Evolutionary conservation across 140 eudicot species (phyloP), one percentile per base, ranked within the genome.

Genomic region (Anethum foeniculum): DNA sequence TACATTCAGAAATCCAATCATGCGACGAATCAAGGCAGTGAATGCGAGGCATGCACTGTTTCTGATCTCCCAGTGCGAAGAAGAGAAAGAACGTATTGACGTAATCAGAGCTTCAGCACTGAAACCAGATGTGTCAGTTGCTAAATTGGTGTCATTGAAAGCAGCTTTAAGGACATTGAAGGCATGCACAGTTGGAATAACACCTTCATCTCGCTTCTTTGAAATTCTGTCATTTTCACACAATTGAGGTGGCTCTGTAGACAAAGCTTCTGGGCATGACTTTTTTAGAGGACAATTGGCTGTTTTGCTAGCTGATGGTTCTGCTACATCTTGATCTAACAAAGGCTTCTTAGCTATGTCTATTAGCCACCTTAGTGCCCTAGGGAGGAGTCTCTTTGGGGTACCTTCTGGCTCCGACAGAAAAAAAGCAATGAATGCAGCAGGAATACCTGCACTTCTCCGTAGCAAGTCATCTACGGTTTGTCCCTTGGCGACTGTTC

Each of bases 371-470:
- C 87, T 86, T 44, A 96, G 54, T 23, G 98, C 99, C 84, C 91
- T 86, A 64, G 99, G 99, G 44, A 96, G 93, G 81, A 96, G 96
- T 82, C 87, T 83, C 78, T 96, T 96, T 65, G 98, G 99, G 30
- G 99, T 85, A 80, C 99, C 99, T 85, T 96, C 97, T 6, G 99
- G 99, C 82, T 96, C 99, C 32, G 99, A 91, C n/a, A 96, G 90
- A 79, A 96, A 96, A 82, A 96, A 90, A 14, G 97, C 99, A 83
- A 88, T 88, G 80, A 96, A 96, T 83, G 98, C 99, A 39, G 98
- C 98, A 16, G 99, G 99, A 80, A 96, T 96, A 75, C 99, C 99
- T 16, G 99, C 98, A 87, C 99, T 96, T 91, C 99, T 96, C 86
- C 99, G 85, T 74, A 96, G 87, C 62, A 96, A 83, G 82, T 96